These are phyloP conservation scores for Rhipidocladum racemiflorum DNA, from an alignment of 176 grass and related monocot genomes.

Conservation along the genomic window DNA sequence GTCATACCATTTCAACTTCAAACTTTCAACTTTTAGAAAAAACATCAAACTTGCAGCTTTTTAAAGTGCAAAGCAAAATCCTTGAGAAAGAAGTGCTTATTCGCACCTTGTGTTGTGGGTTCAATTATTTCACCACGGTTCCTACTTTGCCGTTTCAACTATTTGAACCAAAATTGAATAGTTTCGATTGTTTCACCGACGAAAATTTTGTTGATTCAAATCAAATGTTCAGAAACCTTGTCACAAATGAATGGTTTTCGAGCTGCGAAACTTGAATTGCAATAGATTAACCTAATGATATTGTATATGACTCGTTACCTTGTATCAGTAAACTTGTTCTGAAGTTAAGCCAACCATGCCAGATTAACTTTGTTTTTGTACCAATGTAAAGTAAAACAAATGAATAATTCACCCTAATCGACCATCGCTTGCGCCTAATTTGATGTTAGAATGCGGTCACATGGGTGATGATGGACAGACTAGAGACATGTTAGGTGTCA, in stretches of 20 bases:
- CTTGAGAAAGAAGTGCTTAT: background rate
- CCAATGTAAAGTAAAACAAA: background rate
- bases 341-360: constrained; percentile 32
- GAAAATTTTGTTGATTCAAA: background rate
- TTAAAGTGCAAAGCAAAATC: background rate
- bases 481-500: constrained; percentile 65
- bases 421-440: constrained; percentile 4
- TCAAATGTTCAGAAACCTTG: background rate
- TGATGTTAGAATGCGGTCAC: constrained; percentile 58
- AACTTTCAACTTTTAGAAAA: background rate
- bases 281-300: background rate
- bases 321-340: constrained; percentile 3
- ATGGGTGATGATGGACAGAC: constrained; percentile 50
- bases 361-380: constrained; percentile 15
- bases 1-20: constrained; percentile 18
- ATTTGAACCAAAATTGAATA: background rate
- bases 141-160: background rate
- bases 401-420: background rate
- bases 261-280: background rate
- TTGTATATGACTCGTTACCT: background rate
- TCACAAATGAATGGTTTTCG: background rate
- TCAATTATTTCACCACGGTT: constrained; percentile 4
- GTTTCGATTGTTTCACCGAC: background rate
- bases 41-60: background rate
- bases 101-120: constrained; percentile 8